These are phyloP conservation scores for Penicillium riverlandense DNA, from an alignment of 495 filamentous ascomycete species.

Conservation along the genomic window DNA sequence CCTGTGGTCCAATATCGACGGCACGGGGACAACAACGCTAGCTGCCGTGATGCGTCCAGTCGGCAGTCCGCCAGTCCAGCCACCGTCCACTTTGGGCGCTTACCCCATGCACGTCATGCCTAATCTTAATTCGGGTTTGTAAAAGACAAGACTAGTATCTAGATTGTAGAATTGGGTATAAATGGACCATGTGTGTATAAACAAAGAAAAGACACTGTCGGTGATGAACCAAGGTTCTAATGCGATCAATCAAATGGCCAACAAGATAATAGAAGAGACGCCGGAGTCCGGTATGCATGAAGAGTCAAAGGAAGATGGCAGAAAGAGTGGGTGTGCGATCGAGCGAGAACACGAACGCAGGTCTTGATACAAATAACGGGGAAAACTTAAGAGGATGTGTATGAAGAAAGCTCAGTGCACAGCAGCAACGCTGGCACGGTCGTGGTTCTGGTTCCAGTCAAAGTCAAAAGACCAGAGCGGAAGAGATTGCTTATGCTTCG, in stretches of 20 bases:
- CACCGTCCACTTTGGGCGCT: slow-evolving; percentile 2
- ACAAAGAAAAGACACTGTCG: no score
- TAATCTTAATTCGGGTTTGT: not conserved
- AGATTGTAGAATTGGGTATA: no score
- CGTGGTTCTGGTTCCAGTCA: slow-evolving; percentile 31
- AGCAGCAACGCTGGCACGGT: slow-evolving; percentile 23
- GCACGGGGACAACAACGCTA: no score
- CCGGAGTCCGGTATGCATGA: not conserved
- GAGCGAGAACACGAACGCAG: not conserved
- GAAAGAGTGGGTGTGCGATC: no score
- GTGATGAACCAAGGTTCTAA: no score
- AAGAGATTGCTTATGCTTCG: slow-evolving; percentile 20
- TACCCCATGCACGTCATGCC: slow-evolving; percentile 4
- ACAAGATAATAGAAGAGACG: no score
- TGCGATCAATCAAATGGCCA: no score
- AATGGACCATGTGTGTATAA: no score
- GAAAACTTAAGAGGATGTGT: not conserved
- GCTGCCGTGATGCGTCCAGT: not conserved
- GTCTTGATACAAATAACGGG: not conserved
- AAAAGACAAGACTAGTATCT: no score
- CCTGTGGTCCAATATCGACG: no score
- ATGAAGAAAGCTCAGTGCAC: slow-evolving; percentile 22
- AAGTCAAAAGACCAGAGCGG: slow-evolving; percentile 37
- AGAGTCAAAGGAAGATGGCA: not conserved
- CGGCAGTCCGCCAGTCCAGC: slow-evolving; percentile 2